phyloP scores from a whole-genome alignment of 768 basidiomycete species.

The Kwoniella dejecticola region DNA sequence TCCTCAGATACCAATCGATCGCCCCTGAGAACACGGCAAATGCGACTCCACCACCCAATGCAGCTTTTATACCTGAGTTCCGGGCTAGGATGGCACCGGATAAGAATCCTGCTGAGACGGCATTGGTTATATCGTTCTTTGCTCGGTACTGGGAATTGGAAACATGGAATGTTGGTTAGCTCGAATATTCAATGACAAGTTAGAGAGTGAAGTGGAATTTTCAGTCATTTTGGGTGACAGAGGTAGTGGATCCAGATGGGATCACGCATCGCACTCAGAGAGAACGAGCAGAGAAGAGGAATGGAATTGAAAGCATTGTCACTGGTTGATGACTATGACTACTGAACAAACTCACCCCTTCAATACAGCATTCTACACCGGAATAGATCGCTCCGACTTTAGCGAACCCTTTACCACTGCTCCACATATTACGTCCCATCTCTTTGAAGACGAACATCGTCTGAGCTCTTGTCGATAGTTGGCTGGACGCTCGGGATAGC shows the following conservation, averaged over 20 bases:
- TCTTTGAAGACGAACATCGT: slow-evolving; percentile 84
- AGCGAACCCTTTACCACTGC: slow-evolving; percentile 84
- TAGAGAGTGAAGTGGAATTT: neutral
- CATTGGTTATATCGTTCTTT: slow-evolving; percentile 91
- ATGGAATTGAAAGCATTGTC: too few relatives aligned
- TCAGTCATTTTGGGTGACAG: too few relatives aligned
- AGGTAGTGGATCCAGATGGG: too few relatives aligned
- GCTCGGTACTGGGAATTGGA: slow-evolving; percentile 70
- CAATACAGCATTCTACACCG: slow-evolving; percentile 93
- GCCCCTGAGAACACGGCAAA: slow-evolving; percentile 92
- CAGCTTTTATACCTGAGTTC: slow-evolving; percentile 82
- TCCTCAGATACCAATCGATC: slow-evolving; percentile 69
- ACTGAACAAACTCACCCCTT: slow-evolving; percentile 77
- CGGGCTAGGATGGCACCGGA: slow-evolving; percentile 86
- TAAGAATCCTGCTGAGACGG: slow-evolving; percentile 80
- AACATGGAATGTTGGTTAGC: neutral
- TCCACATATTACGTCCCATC: slow-evolving; percentile 91
- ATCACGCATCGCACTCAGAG: too few relatives aligned
- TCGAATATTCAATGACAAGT: too few relatives aligned
- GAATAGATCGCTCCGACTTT: slow-evolving; percentile 92
- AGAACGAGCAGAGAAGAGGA: too few relatives aligned
- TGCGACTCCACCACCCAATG: slow-evolving; percentile 80
- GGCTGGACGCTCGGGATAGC: slow-evolving; percentile 57
- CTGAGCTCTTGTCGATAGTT: slow-evolving; percentile 64
- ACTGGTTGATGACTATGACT: too few relatives aligned